phyloP scores from a whole-genome alignment of 352 stramenopile species.

The Albugo candida region DNA sequence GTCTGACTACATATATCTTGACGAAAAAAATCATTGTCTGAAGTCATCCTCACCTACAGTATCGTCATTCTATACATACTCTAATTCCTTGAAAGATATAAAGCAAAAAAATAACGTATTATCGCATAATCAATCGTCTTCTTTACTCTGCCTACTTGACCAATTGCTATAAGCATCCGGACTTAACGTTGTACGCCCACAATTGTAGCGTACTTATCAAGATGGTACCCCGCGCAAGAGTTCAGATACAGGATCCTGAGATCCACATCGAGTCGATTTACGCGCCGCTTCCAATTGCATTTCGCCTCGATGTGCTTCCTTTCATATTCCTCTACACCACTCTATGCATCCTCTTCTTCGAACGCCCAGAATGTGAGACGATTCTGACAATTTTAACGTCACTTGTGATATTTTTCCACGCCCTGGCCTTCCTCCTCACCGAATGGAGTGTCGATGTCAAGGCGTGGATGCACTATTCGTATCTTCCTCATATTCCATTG shows the following conservation, averaged over 20 bases:
- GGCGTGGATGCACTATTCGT: constrained; percentile 17
- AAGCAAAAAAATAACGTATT: not conserved
- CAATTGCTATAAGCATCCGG: not conserved
- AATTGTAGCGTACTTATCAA: not conserved
- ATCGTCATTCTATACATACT: not conserved
- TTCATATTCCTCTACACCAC: constrained; percentile 22
- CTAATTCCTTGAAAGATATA: not conserved
- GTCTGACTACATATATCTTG: constrained; percentile 41
- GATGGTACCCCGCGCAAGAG: constrained; percentile 3
- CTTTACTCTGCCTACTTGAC: not conserved
- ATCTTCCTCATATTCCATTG: not conserved
- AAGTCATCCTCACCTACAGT: not conserved
- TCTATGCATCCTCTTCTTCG: constrained; percentile 13
- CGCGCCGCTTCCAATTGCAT: constrained; percentile 26
- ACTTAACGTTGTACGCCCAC: not conserved
- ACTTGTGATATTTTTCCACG: constrained; percentile 20
- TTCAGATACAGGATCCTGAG: constrained; percentile 32
- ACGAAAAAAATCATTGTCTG: constrained; percentile 22
- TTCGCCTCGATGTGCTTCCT: constrained; percentile 30
- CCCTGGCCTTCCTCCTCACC: constrained; percentile 28
- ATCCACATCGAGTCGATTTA: constrained; percentile 34
- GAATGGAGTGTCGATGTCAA: constrained; percentile 28
- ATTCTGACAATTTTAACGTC: not conserved
- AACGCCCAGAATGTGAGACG: constrained; percentile 2
- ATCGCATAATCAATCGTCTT: constrained; percentile 44